phyloP scores from a whole-genome alignment of 768 basidiomycete species.

The Dacryopinax primogenitus region DNA sequence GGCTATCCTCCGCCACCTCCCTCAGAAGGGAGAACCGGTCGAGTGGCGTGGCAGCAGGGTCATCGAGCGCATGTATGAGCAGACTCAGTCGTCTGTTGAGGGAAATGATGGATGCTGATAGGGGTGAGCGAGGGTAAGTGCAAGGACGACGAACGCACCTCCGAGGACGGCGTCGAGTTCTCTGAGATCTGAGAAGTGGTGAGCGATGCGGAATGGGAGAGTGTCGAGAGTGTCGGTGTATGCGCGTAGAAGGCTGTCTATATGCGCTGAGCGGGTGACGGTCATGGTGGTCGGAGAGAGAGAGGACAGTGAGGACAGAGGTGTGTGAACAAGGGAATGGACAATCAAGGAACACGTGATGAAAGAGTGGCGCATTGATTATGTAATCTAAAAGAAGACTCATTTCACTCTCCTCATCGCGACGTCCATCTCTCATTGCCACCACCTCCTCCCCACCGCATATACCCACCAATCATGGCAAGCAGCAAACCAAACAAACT shows the following conservation, averaged over 20 bases:
- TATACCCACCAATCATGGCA: constrained; percentile 1
- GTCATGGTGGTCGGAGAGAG: background rate
- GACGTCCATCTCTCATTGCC: background rate
- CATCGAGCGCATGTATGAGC: constrained; percentile 66
- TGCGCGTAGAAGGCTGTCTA: constrained; percentile 46
- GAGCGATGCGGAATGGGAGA: constrained; percentile 85
- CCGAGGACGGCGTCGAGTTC: constrained; percentile 92
- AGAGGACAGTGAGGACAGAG: background rate
- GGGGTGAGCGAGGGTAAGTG: too few relatives aligned
- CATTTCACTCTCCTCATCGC: too few relatives aligned
- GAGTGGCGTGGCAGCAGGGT: constrained; percentile 32
- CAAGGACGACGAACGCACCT: too few relatives aligned
- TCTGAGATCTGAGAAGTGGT: constrained; percentile 87
- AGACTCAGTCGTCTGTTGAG: constrained; percentile 67
- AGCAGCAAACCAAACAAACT: constrained; percentile 43
- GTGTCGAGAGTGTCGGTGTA: constrained; percentile 88
- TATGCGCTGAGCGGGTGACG: constrained; percentile 37
- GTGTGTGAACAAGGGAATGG: too few relatives aligned
- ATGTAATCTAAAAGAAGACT: background rate
- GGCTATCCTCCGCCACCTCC: constrained; percentile 90
- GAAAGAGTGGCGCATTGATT: background rate
- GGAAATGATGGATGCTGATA: constrained; percentile 64
- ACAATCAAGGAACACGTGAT: too few relatives aligned
- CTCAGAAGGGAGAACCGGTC: constrained; percentile 75
- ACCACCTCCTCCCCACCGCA: background rate